These are phyloP conservation scores for Neurospora crassa DNA, from an alignment of 2,329 filamentous ascomycete genomes.

Conservation along the genomic window DNA sequence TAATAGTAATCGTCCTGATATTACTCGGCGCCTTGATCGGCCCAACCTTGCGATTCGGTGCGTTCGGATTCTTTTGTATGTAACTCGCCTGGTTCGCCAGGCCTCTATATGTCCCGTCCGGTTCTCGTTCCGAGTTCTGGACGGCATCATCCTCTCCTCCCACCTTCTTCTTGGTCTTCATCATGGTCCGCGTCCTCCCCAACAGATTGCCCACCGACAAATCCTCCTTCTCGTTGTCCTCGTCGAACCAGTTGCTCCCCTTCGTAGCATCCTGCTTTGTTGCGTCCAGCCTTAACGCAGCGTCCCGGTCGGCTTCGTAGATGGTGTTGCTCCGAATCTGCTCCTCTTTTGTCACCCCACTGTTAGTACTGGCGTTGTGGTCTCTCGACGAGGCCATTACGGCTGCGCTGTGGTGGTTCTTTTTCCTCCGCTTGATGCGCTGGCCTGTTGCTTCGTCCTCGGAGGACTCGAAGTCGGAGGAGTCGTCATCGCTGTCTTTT, in stretches of 20 bases:
- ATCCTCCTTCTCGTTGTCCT: conserved; percentile 39
- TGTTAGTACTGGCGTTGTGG: conserved; percentile 25
- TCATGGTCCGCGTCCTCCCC: conserved; percentile 40
- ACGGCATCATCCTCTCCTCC: not conserved
- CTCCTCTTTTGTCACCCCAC: conserved; percentile 1
- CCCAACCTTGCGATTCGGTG: conserved; percentile 60
- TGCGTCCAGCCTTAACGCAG: conserved; percentile 44
- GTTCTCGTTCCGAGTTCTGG: conserved; percentile 8
- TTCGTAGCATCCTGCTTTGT: conserved; percentile 79
- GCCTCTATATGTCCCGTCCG: conserved; percentile 68
- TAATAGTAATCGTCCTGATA: conserved; percentile 80
- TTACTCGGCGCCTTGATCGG: conserved; percentile 85
- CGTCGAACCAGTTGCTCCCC: conserved; percentile 80
- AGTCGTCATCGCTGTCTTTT: conserved; percentile 37
- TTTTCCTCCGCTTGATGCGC: conserved; percentile 70
- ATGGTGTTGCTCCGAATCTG: conserved; percentile 41
- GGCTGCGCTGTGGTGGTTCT: conserved; percentile 37
- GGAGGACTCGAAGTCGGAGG: conserved; percentile 59
- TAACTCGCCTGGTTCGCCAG: conserved; percentile 63
- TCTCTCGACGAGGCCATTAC: conserved; percentile 56
- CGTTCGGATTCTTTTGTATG: conserved; percentile 73
- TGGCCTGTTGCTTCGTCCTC: conserved; percentile 64
- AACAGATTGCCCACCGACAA: conserved; percentile 44
- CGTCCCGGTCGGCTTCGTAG: conserved; percentile 51
- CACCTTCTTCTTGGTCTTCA: conserved; percentile 14